A percentile compares a stretch with the other conserved stretches of the same genome.
Conservation (phyloP, 495 filamentous ascomycete species). For the Daldinia loculata region DNA sequence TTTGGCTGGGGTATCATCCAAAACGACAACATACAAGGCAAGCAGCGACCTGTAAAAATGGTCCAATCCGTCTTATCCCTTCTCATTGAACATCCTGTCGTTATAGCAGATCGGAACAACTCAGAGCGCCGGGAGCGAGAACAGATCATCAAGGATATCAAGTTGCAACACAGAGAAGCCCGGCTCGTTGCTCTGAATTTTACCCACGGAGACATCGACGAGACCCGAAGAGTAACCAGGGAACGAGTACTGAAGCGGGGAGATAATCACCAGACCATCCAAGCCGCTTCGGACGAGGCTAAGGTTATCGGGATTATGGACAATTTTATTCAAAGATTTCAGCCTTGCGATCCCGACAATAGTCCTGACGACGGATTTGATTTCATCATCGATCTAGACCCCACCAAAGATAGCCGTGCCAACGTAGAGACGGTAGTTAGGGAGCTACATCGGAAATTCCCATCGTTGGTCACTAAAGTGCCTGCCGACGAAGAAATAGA, state of each 20-base stretch:
- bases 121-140: slow-evolving; percentile 85
- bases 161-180: slow-evolving; percentile 63
- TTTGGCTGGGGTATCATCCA: slow-evolving; percentile 96
- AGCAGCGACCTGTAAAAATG: slow-evolving; percentile 76
- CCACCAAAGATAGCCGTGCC: slow-evolving; percentile 74
- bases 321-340: slow-evolving; percentile 87
- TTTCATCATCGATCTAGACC: slow-evolving; percentile 83
- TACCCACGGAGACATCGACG: slow-evolving; percentile 75
- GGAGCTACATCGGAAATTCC: slow-evolving; percentile 74
- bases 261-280: slow-evolving; percentile 98
- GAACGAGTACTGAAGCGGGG: slow-evolving; percentile 83
- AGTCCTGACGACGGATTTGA: slow-evolving; percentile 82
- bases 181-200: slow-evolving; percentile 92
- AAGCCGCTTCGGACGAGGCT: slow-evolving; percentile 69
- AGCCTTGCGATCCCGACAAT: slow-evolving; percentile 69
- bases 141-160: slow-evolving; percentile 85
- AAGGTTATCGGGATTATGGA: slow-evolving; percentile 94
- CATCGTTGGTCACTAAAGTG: slow-evolving; percentile 74
- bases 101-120: slow-evolving; percentile 94
- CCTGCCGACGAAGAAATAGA: slow-evolving; percentile 81
- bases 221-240: slow-evolving; percentile 77
- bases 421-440: slow-evolving; percentile 86
- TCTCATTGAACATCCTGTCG: slow-evolving; percentile 69
- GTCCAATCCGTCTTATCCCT: slow-evolving; percentile 68
- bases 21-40: slow-evolving; percentile 93